These are phyloP conservation scores for Sinapis alba DNA, from an alignment of 441 rosid genomes.

Conservation along the genomic window DNA sequence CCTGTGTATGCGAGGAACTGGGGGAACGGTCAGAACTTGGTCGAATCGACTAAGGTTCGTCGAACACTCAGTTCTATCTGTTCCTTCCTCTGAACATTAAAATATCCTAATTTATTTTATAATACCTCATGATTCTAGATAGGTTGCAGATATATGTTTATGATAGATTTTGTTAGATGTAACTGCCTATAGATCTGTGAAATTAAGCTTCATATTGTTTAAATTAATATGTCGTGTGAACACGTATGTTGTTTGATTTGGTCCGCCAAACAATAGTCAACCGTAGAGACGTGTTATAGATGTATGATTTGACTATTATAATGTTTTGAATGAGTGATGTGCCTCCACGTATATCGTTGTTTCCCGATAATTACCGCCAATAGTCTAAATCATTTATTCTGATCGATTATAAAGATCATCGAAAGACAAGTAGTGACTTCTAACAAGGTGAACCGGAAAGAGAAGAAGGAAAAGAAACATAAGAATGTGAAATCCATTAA, in stretches of 20 bases:
- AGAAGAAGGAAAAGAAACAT: constrained; percentile 37
- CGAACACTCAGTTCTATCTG: constrained; percentile 45
- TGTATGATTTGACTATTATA: not conserved
- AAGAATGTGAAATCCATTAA: not conserved
- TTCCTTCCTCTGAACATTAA: constrained; percentile 14
- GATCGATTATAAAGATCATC: constrained; percentile 66
- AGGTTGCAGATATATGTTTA: not conserved
- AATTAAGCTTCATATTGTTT: not conserved
- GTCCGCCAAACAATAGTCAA: not conserved
- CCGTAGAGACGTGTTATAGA: not conserved
- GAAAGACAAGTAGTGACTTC: constrained; percentile 41
- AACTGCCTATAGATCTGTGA: constrained; percentile 7
- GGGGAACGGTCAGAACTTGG: constrained; percentile 53
- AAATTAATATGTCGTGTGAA: not conserved
- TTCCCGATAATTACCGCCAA: not conserved
- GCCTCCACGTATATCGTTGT: not conserved
- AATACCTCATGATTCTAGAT: not conserved
- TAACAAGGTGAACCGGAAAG: constrained; percentile 25
- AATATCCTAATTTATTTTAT: not conserved
- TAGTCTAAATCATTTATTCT: constrained; percentile 65
- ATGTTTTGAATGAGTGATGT: not conserved
- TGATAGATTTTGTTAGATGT: not conserved
- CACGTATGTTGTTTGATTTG: not conserved
- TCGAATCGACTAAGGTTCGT: constrained; percentile 82
- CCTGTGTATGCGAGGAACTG: constrained; percentile 52